Conservation (phyloP, 2,329 filamentous ascomycete species). For the Leptosphaerulina australis region DNA sequence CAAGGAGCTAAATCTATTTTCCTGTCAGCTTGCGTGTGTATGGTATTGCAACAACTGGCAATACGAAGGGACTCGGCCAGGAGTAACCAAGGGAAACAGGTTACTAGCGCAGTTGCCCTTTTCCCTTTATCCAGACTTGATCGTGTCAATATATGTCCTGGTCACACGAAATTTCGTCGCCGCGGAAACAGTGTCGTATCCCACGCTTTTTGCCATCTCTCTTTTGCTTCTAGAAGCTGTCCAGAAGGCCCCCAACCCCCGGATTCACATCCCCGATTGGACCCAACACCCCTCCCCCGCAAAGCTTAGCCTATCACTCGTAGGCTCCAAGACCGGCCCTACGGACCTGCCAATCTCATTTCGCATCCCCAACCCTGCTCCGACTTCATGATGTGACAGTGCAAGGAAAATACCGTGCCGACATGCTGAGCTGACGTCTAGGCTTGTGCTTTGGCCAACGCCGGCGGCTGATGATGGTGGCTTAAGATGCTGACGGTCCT, state of each 20-base stretch:
- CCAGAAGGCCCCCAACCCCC: constrained; percentile 2
- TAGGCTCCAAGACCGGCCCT: neutral
- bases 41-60: too few species aligned
- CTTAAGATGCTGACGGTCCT: constrained; percentile 1
- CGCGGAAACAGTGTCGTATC: too few species aligned
- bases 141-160: too few species aligned
- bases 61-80: too few species aligned
- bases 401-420: constrained; percentile 5
- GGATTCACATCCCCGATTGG: constrained; percentile 14
- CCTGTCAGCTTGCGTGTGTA: too few species aligned
- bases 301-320: constrained; percentile 14
- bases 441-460: neutral
- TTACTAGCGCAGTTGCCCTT: too few species aligned
- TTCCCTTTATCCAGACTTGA: too few species aligned
- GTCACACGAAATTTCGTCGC: too few species aligned
- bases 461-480: neutral
- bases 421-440: constrained; percentile 1
- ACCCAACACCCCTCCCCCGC: constrained; percentile 14
- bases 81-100: too few species aligned
- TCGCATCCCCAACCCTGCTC: constrained; percentile 3
- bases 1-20: too few species aligned
- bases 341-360: constrained; percentile 13
- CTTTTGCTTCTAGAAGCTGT: neutral
- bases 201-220: too few species aligned
- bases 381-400: constrained; percentile 12